A percentile compares a stretch with the other conserved stretches of the same genome.
Conservation (phyloP, 2,329 filamentous ascomycete genomes). For the Akanthomyces uredinophilus region DNA sequence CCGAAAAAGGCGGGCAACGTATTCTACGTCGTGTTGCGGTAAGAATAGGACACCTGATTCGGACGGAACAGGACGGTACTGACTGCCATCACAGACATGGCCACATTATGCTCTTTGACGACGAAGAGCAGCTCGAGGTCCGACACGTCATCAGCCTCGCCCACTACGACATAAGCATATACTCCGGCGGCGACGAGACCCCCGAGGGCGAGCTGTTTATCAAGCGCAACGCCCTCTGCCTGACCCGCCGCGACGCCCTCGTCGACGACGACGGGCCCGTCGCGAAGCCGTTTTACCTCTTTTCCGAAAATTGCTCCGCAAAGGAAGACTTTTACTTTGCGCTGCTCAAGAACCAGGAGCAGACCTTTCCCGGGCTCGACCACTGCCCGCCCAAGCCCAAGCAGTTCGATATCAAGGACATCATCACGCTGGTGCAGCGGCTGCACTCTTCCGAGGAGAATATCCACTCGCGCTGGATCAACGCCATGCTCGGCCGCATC, state of each 20-base stretch:
- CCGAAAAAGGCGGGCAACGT: constrained; percentile 73
- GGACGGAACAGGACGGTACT: neutral
- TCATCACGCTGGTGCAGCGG: constrained; percentile 83
- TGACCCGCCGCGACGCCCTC: constrained; percentile 59
- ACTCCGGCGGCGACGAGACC: constrained; percentile 70
- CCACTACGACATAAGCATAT: constrained; percentile 80
- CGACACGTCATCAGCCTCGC: constrained; percentile 91
- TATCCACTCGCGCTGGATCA: constrained; percentile 85
- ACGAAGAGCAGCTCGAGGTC: constrained; percentile 90
- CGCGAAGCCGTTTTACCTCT: constrained; percentile 85
- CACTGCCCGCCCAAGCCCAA: constrained; percentile 61
- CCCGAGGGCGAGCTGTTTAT: constrained; percentile 94
- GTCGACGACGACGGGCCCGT: constrained; percentile 52
- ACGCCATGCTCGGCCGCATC: constrained; percentile 80
- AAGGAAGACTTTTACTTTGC: constrained; percentile 99
- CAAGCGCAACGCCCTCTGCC: constrained; percentile 83
- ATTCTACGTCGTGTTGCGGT: constrained; percentile 89
- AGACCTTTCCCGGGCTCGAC: constrained; percentile 48
- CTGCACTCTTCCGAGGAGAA: constrained; percentile 91
- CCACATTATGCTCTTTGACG: constrained; percentile 95
- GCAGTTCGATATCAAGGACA: constrained; percentile 76
- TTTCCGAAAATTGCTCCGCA: constrained; percentile 90
- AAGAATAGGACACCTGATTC: constrained; percentile 29
- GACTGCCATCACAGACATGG: constrained; percentile 62
- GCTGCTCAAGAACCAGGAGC: constrained; percentile 76